These are phyloP conservation scores for Trichoderma sp. DNA, from an alignment of 2,329 filamentous ascomycete genomes.

Conservation along the genomic window DNA sequence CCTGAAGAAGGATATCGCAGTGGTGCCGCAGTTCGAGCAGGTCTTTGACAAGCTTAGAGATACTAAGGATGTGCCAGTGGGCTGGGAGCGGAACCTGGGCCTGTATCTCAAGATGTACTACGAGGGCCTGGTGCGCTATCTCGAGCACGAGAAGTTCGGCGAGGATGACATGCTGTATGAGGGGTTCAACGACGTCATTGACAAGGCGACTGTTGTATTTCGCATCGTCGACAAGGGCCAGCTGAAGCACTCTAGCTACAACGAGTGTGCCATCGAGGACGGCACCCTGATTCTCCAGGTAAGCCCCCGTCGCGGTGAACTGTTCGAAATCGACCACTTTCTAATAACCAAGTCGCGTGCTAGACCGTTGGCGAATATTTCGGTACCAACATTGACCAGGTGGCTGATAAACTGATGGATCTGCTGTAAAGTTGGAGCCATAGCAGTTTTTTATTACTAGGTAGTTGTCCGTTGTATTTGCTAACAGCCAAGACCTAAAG, in stretches of 20 bases:
- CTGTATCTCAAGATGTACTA: slow-evolving; percentile 42
- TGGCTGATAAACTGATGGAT: slow-evolving; percentile 20
- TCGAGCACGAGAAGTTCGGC: slow-evolving; percentile 44
- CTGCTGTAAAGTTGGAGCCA: not conserved
- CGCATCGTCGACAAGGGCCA: slow-evolving; percentile 46
- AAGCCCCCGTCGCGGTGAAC: not conserved
- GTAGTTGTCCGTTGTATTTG: too few relatives aligned
- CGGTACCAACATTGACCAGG: slow-evolving; percentile 24
- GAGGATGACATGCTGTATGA: slow-evolving; percentile 49
- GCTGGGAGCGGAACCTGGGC: slow-evolving; percentile 45
- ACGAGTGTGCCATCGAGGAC: slow-evolving; percentile 47
- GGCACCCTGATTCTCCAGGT: slow-evolving; percentile 50
- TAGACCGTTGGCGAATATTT: slow-evolving; percentile 9
- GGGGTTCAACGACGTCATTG: slow-evolving; percentile 46
- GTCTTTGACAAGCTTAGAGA: slow-evolving; percentile 40
- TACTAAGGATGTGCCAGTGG: slow-evolving; percentile 29
- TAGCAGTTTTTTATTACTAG: too few relatives aligned
- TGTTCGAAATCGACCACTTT: not conserved
- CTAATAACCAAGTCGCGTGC: not conserved
- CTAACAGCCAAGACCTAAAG: too few relatives aligned
- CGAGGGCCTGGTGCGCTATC: slow-evolving; percentile 39
- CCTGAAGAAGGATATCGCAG: slow-evolving; percentile 40
- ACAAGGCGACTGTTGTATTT: slow-evolving; percentile 42
- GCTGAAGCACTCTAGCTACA: slow-evolving; percentile 36
- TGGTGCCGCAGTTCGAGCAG: slow-evolving; percentile 48